Percentiles rank a stretch among this genome's conserved stretches.
Evolutionary conservation across 345 rosid species (phyloP).

Genomic region (Bruguiera parviflora): DNA sequence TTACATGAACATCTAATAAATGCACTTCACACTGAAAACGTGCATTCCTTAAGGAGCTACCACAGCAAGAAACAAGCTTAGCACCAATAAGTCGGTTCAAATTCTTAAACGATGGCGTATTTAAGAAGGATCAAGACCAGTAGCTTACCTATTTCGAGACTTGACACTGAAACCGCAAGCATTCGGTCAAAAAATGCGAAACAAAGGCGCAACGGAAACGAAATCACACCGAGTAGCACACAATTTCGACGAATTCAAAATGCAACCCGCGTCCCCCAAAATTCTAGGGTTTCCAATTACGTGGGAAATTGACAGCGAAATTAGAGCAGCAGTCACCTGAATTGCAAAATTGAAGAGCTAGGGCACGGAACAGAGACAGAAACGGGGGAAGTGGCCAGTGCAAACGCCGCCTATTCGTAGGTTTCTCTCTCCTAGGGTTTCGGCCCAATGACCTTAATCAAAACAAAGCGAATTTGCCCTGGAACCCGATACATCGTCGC

Average conservation of each 20-base stretch:
- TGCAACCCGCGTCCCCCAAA: background rate
- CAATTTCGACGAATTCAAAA: background rate
- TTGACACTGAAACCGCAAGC: background rate
- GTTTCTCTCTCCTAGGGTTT: slow-evolving; percentile 2
- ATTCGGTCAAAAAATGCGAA: background rate
- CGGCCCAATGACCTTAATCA: background rate
- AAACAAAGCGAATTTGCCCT: background rate
- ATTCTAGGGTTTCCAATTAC: background rate
- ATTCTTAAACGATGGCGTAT: background rate
- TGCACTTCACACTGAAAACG: background rate
- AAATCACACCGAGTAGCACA: background rate
- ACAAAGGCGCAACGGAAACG: background rate
- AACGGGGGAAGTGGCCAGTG: background rate
- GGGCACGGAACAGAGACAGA: background rate
- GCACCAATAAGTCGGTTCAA: background rate
- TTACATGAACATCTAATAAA: background rate
- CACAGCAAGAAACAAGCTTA: background rate
- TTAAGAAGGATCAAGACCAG: too few species aligned
- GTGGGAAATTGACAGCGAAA: background rate
- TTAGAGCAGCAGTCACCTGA: background rate
- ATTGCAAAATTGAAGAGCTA: slow-evolving; percentile 1
- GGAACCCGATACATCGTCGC: background rate
- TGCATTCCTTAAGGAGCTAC: background rate
- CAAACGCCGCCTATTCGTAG: too few species aligned
- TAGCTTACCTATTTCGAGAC: too few species aligned